Evolutionary conservation across 495 filamentous ascomycete genomes (phyloP), one percentile per base, ranked within the genome.

Genomic region (Xylaria venustula): DNA sequence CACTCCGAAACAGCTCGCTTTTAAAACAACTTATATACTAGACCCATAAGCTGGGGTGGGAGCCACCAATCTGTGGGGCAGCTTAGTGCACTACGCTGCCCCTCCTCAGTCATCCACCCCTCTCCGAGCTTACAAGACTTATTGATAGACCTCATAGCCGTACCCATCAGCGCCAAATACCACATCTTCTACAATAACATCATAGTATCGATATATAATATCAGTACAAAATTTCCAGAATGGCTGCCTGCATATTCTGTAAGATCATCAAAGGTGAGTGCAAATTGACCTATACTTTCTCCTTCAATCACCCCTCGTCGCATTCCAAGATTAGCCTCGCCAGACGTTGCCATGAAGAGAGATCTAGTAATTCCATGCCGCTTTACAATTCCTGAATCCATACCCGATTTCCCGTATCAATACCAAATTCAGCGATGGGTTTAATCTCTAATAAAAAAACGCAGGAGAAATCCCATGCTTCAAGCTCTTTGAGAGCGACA

Each of bases 401-500:
- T 5, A 11, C 30, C 11, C 30, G 5, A 5, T 11, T 34, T n/a
- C 26, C 7, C 32, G 11, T 12, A 5, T 23, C 20, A 7, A 22
- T 22, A 4, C 15, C 14, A 5, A 4, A 44, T 3, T 23, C 0
- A 17, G 22, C 2, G 42, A n/a, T n/a, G n/a, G n/a, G n/a, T 4
- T 2, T 23, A 26, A 7, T 25, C 5, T n/a, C 17, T 69, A 57
- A 67, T 30, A 40, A 50, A 12, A 11, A 12, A 44, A 53, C 52
- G 61, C 69, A 95, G 92, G 91, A 65, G 93, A 97, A 42, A 96
- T 97, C 78, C 92, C 93, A 48, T 90, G 88, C 67, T 90, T 97
- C 79, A 97, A 96, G 83, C 84, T 98, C 78, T 91, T 90, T 70
- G 94, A 98, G 76, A 90, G 79, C 67, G 91, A 96, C 30, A 95